Evolutionary conservation across 352 stramenopile species (phyloP).

Genomic region (Phytophthora meadii): DNA sequence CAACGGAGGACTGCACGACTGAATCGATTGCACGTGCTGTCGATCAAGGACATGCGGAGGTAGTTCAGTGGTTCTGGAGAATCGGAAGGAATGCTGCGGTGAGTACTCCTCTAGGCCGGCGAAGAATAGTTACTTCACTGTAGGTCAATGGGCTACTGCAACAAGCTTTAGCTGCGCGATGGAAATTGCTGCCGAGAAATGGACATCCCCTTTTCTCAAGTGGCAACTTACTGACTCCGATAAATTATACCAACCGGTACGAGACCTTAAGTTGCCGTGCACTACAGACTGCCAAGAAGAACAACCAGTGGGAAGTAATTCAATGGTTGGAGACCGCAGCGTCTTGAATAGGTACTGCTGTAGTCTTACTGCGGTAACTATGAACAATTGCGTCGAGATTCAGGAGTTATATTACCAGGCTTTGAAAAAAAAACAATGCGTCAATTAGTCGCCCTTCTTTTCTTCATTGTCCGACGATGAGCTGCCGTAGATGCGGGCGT

Average conservation of each 20-base stretch:
- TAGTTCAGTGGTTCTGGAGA: constrained; percentile 12
- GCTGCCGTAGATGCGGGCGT: constrained; percentile 65
- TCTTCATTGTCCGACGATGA: constrained; percentile 40
- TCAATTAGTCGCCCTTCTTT: constrained; percentile 45
- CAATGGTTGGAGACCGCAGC: constrained; percentile 23
- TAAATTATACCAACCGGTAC: background rate
- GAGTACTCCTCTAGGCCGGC: constrained; percentile 6
- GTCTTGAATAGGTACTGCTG: constrained; percentile 8
- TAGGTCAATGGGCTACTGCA: constrained; percentile 7
- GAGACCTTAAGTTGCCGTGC: constrained; percentile 13
- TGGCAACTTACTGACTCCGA: constrained; percentile 10
- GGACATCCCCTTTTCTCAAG: constrained; percentile 13
- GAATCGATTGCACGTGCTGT: constrained; percentile 7
- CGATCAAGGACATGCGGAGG: background rate
- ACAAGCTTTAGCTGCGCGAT: constrained; percentile 11
- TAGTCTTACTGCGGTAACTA: background rate
- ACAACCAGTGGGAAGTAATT: constrained; percentile 15
- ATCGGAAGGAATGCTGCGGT: constrained; percentile 9
- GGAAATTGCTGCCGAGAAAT: constrained; percentile 9
- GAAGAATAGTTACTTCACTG: constrained; percentile 3
- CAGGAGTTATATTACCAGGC: constrained; percentile 32
- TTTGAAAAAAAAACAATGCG: background rate
- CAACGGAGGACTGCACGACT: constrained; percentile 4
- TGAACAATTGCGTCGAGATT: constrained; percentile 8
- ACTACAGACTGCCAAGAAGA: constrained; percentile 17